A percentile compares a stretch with the other conserved stretches of the same genome.
Conservation (phyloP, 257 asterid species). For the Buddleja alternifolia region DNA sequence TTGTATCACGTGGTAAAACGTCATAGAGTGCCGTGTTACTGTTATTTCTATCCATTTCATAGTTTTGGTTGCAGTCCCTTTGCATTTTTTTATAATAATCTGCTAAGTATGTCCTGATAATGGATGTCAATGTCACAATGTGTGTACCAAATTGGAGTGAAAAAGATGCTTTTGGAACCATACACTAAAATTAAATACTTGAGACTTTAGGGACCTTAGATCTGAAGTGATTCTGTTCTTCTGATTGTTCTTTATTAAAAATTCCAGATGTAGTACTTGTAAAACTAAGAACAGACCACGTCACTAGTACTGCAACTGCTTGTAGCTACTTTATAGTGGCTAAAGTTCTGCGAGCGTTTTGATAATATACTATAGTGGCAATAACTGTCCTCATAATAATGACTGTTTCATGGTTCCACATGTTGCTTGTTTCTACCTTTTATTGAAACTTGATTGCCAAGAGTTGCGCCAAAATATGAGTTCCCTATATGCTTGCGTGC, state of each 20-base stretch:
- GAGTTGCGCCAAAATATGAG: too few species aligned
- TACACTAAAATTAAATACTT: not conserved
- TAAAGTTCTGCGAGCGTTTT: not conserved
- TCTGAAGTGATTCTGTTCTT: not conserved
- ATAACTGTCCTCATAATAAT: not conserved
- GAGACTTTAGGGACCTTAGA: not conserved
- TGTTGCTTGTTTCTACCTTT: too few species aligned
- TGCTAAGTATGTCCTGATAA: not conserved
- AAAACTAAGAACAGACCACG: too few species aligned
- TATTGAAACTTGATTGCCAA: too few species aligned
- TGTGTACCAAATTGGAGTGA: not conserved
- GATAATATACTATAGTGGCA: not conserved
- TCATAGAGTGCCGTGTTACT: not conserved
- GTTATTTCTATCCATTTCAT: not conserved
- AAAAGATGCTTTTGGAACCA: not conserved
- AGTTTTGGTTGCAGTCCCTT: not conserved
- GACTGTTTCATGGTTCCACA: too few species aligned
- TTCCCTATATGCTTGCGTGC: slow-evolving; percentile 12
- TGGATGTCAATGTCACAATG: not conserved
- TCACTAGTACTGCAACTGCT: not conserved
- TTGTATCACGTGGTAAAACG: not conserved
- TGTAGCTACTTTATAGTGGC: not conserved
- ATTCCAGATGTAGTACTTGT: not conserved
- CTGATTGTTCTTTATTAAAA: not conserved
- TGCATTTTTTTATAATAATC: not conserved